Evolutionary conservation across 805 yeast genomes (phyloP).

Genomic region (Yamadazyma endophytica): DNA sequence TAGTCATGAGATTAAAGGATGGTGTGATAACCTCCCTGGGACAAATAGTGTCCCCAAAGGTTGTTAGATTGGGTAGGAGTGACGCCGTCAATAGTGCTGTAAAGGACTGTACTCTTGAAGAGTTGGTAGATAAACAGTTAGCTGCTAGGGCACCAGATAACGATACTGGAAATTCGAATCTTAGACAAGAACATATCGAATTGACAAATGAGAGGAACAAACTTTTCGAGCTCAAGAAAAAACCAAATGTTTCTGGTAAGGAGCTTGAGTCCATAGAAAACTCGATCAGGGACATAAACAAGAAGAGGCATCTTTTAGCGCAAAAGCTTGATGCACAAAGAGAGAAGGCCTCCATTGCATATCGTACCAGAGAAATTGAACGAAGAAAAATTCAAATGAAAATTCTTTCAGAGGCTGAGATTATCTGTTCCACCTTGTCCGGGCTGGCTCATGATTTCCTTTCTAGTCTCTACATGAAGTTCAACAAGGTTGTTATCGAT

Average conservation of each 20-base stretch:
- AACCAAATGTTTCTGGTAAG: slow-evolving; percentile 30
- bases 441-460: slow-evolving; percentile 92
- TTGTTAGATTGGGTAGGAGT: slow-evolving; percentile 85
- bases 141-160: slow-evolving; percentile 26
- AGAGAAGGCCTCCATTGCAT: slow-evolving; percentile 63
- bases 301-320: slow-evolving; percentile 64
- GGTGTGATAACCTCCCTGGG: slow-evolving; percentile 66
- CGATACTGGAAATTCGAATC: slow-evolving; percentile 32
- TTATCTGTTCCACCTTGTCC: slow-evolving; percentile 87
- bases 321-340: slow-evolving; percentile 73
- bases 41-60: slow-evolving; percentile 49
- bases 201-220: slow-evolving; percentile 56
- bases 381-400: slow-evolving; percentile 71
- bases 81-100: slow-evolving; percentile 86
- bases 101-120: slow-evolving; percentile 79
- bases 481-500: slow-evolving; percentile 89
- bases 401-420: slow-evolving; percentile 68
- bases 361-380: slow-evolving; percentile 73
- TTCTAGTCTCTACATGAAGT: slow-evolving; percentile 66
- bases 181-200: slow-evolving; percentile 47
- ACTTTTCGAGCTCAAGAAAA: slow-evolving; percentile 19
- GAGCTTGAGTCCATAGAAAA: slow-evolving; percentile 45
- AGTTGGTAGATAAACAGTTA: slow-evolving; percentile 64
- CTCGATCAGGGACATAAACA: slow-evolving; percentile 52
- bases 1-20: slow-evolving; percentile 71